Evolutionary conservation across 2,329 filamentous ascomycete species (phyloP).

Genomic region (Pleomassaria siparia): DNA sequence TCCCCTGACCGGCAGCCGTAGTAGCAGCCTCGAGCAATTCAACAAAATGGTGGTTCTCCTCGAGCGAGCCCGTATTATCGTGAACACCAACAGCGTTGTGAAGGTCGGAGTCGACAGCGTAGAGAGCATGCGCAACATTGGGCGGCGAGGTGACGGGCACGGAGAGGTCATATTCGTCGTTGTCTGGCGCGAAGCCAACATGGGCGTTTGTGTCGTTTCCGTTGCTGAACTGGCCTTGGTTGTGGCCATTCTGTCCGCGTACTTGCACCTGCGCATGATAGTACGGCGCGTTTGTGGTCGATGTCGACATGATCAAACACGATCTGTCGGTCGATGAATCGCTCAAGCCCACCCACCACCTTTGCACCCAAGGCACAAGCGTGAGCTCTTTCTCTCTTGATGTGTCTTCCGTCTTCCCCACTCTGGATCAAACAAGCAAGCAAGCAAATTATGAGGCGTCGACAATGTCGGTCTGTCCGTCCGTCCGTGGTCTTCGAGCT

Average conservation of each 20-base stretch:
- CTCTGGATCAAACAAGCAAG: too few relatives aligned
- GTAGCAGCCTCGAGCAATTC: constrained; percentile 42
- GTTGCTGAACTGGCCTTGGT: constrained; percentile 29
- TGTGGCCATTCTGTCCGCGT: too few relatives aligned
- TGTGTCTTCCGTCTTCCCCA: too few relatives aligned
- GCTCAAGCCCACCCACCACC: too few relatives aligned
- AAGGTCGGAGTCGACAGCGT: constrained; percentile 18
- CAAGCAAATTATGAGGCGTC: constrained; percentile 2
- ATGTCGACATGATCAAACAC: constrained; percentile 32
- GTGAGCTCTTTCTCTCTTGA: constrained; percentile 21
- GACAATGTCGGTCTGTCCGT: not conserved
- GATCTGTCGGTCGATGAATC: constrained; percentile 3
- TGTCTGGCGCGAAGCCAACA: constrained; percentile 19
- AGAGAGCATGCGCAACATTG: constrained; percentile 16
- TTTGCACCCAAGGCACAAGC: constrained; percentile 8
- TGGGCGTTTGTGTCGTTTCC: constrained; percentile 25
- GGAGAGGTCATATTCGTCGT: constrained; percentile 25
- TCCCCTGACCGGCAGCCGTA: constrained; percentile 33
- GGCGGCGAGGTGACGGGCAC: constrained; percentile 18
- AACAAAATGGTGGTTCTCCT: constrained; percentile 35
- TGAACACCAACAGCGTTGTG: constrained; percentile 17
- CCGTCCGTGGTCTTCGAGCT: too few relatives aligned
- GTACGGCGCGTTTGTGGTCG: constrained; percentile 40
- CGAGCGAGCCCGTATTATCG: constrained; percentile 17
- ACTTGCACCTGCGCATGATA: constrained; percentile 40